Conservation (phyloP, 2,329 filamentous ascomycete species). For the Penicillium janthinellum region DNA sequence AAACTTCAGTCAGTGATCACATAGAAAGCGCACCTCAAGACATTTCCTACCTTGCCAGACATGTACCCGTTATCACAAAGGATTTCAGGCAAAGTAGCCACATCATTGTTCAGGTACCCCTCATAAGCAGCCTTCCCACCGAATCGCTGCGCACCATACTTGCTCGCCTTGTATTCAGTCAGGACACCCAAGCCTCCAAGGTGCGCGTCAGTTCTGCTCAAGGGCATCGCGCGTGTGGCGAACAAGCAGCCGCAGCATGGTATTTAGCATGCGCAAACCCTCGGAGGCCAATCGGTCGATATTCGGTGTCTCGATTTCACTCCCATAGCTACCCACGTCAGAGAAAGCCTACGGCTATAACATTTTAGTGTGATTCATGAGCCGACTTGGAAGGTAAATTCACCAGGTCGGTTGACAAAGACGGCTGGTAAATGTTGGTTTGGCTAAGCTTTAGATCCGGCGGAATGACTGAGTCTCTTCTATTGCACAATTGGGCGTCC, state of each 20-base stretch:
- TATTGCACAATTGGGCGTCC: neutral
- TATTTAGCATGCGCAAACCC: conserved; percentile 33
- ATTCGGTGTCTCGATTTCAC: conserved; percentile 36
- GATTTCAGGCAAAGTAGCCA: conserved; percentile 40
- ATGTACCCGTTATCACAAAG: conserved; percentile 41
- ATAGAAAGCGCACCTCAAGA: neutral
- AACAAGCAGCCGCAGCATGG: conserved; percentile 35
- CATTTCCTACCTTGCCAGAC: conserved; percentile 33
- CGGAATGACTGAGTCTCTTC: neutral
- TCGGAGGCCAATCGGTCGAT: conserved; percentile 13
- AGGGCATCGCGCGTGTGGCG: conserved; percentile 36
- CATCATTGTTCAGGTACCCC: conserved; percentile 38
- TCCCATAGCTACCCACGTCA: conserved; percentile 31
- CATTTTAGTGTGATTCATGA: neutral
- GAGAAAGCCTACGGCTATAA: conserved; percentile 28
- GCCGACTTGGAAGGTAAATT: neutral
- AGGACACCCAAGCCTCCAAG: neutral
- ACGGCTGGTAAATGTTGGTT: too few relatives aligned
- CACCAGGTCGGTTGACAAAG: conserved; percentile 39
- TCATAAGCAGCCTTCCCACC: conserved; percentile 40
- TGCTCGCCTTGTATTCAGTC: neutral
- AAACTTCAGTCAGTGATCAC: conserved; percentile 9
- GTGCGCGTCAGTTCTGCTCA: conserved; percentile 36
- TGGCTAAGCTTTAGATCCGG: neutral
- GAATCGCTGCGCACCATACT: neutral